Base-by-base conservation (phyloP, 2,329 filamentous ascomycete species). In the Fusarium praegraminearum region DNA sequence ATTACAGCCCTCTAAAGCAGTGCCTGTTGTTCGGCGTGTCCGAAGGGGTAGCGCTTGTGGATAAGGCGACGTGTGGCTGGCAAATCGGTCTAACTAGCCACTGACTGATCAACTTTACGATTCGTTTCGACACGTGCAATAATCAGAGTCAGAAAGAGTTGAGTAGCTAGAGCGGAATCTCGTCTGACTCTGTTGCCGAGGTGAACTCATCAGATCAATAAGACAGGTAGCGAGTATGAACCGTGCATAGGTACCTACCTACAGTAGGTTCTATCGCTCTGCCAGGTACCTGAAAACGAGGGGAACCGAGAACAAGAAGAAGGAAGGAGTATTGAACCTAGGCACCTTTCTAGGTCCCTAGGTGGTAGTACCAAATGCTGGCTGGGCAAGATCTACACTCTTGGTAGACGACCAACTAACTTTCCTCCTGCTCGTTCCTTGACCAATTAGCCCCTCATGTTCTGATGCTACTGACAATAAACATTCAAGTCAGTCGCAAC, bases 1-100 rank as follows among this genome's bases (percentile, higher is more conserved):
- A 36, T 38, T 38, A 20, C 33, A 51, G 47, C 47, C 22, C 32
- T 51, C 8, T 20, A 44, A 44, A 44, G 24, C 24, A 16, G 22
- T 43, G 16, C 13, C 44, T 70, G 32, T 56, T 41, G 44, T 56
- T 70, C 67, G 67, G 67, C 62, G 57, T 70, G 52, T 36, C 67
- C 67, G 67, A 69, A 53, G 66, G 63, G 53, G 66, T 60, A 67
- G 66, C 54, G 66, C 56, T 67, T 67, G 66, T 65, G 66, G 66
- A 59, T 50, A 67, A 45, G 33, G 53, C 62, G 66, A 56, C 62
- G 67, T 45, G 62, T 69, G 66, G 65, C 65, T 61, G 55, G 53
- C 47, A 32, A 55, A 47, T 28, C 41, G 38, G 28, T 56, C 62
- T 57, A 67, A 54, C 67, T 63, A 67, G 40, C 12, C 22, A 51